Evolutionary conservation across 2,329 filamentous ascomycete species (phyloP).

Genomic region (Calonectria pseudoturangicola): DNA sequence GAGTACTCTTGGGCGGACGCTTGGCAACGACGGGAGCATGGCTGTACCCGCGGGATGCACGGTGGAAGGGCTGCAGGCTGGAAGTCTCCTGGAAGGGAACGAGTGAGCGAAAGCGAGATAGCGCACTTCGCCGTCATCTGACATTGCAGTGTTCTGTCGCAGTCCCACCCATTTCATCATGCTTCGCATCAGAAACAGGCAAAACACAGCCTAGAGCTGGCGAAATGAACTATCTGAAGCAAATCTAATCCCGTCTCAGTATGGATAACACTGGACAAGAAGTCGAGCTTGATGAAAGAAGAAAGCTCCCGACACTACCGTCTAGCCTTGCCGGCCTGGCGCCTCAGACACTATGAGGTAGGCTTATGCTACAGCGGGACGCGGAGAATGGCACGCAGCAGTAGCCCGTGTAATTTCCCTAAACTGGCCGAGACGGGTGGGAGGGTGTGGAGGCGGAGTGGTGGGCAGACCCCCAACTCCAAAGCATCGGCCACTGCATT

Average conservation of each 20-base stretch:
- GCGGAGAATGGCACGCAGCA: conserved; percentile 15
- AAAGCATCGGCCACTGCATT: conserved; percentile 25
- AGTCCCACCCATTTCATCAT: conserved; percentile 17
- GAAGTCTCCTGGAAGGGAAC: background rate
- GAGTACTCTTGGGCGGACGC: background rate
- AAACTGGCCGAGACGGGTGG: conserved; percentile 28
- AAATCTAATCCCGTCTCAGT: background rate
- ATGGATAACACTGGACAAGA: background rate
- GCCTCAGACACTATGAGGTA: background rate
- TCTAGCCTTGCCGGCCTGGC: background rate
- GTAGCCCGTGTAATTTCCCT: conserved; percentile 27
- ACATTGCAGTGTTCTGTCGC: conserved; percentile 4
- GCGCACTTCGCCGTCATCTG: conserved; percentile 27
- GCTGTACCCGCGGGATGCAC: conserved; percentile 5
- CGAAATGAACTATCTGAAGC: conserved; percentile 4
- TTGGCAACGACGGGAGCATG: background rate
- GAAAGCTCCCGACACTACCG: conserved; percentile 2
- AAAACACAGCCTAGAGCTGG: conserved; percentile 17
- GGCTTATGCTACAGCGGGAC: conserved; percentile 18
- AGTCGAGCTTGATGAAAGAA: conserved; percentile 7
- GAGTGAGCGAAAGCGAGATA: conserved; percentile 32
- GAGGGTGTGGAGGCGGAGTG: conserved; percentile 29
- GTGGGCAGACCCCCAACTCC: conserved; percentile 11
- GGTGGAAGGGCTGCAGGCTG: conserved; percentile 13
- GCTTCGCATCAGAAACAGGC: background rate